Conservation (phyloP, 495 filamentous ascomycete species). For the Lasiosphaeria miniovina region DNA sequence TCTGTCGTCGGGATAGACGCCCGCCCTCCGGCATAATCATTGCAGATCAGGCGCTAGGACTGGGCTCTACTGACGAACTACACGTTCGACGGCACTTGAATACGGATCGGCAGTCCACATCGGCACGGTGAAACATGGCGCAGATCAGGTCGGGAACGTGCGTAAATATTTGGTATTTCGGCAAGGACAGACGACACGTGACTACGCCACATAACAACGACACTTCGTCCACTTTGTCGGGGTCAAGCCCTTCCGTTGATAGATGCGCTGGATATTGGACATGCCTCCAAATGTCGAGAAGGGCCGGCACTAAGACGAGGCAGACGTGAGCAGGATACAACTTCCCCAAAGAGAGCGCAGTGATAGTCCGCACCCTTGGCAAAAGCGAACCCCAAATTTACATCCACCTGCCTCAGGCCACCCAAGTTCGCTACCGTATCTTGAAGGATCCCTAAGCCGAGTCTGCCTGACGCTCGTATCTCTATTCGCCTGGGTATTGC, state of each 20-base stretch:
- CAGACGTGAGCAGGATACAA: neutral
- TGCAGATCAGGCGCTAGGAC: constrained; percentile 6
- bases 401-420: too few species aligned
- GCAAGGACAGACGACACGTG: neutral
- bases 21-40: constrained; percentile 13
- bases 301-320: neutral
- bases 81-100: constrained; percentile 11
- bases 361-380: too few species aligned
- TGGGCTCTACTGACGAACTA: neutral
- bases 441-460: too few species aligned
- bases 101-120: neutral
- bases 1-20: constrained; percentile 6
- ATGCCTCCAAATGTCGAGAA: neutral
- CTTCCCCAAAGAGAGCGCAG: too few species aligned
- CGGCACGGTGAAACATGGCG: neutral
- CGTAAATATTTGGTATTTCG: too few species aligned
- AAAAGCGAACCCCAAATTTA: too few species aligned
- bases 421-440: too few species aligned
- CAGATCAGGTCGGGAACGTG: too few species aligned
- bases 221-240: constrained; percentile 4
- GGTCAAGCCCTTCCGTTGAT: neutral
- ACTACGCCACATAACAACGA: constrained; percentile 3
- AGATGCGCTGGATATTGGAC: constrained; percentile 3
- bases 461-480: too few species aligned
- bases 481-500: too few species aligned